Evolutionary conservation across 768 basidiomycete genomes (phyloP).

Genomic region (Leccinum olivaceopallidum): DNA sequence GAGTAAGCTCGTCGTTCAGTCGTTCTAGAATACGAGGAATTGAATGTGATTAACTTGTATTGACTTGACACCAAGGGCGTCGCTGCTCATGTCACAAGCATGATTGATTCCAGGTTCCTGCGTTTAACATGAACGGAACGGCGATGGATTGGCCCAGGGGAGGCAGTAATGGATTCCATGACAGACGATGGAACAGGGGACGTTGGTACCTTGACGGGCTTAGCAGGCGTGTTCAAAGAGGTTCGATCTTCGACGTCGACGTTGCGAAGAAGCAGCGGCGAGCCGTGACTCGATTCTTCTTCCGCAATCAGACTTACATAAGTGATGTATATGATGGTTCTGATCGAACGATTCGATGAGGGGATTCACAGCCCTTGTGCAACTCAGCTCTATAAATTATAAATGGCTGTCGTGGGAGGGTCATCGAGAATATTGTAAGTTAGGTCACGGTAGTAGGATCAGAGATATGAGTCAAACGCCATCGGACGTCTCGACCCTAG

Average conservation of each 20-base stretch:
- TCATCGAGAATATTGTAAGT: background rate
- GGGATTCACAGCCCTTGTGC: background rate
- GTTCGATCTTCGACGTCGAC: background rate
- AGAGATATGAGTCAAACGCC: background rate
- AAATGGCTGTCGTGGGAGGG: background rate
- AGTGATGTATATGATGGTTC: background rate
- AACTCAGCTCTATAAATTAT: background rate
- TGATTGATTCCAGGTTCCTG: too few relatives aligned
- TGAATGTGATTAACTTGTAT: background rate
- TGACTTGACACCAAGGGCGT: slow-evolving; percentile 47
- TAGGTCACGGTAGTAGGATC: background rate
- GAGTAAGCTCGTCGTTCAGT: slow-evolving; percentile 16
- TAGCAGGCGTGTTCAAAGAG: background rate
- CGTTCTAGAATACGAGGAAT: background rate
- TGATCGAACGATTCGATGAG: background rate
- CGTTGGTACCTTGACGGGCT: background rate
- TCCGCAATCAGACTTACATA: background rate
- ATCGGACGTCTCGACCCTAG: background rate
- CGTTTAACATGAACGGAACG: too few relatives aligned
- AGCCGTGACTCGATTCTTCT: background rate
- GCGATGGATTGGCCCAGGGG: too few relatives aligned
- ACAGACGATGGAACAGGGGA: background rate
- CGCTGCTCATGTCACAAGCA: slow-evolving; percentile 41
- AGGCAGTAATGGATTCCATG: too few relatives aligned
- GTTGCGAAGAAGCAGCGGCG: background rate